Evolutionary conservation across 192 early-diverging fungal genomes (phyloP).

Genomic region (Umbelopsis sp.): DNA sequence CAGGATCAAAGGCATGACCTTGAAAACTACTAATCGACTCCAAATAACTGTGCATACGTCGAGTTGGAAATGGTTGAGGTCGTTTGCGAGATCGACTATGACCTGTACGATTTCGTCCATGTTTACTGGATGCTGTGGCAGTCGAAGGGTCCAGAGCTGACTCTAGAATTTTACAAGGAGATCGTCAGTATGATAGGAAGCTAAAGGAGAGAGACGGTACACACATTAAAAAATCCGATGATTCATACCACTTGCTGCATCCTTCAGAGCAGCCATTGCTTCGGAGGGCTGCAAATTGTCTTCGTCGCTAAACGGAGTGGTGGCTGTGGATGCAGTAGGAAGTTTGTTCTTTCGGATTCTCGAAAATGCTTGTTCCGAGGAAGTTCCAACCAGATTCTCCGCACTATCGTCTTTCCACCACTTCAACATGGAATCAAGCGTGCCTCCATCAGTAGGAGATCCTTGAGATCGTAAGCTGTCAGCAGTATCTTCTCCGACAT

Average conservation of each 20-base stretch:
- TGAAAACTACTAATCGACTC: conserved; percentile 5
- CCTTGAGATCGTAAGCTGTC: background rate
- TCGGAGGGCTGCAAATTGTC: conserved; percentile 30
- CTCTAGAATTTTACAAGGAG: background rate
- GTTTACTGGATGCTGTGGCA: background rate
- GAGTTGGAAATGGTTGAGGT: background rate
- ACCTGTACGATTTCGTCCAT: background rate
- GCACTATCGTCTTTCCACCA: background rate
- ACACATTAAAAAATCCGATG: background rate
- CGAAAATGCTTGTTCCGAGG: background rate
- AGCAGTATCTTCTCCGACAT: background rate
- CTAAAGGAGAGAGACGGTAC: background rate
- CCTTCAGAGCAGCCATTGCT: conserved; percentile 36
- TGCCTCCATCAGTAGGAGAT: background rate
- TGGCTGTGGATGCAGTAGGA: background rate
- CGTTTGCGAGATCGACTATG: background rate
- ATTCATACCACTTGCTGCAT: conserved; percentile 33
- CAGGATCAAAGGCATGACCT: conserved; percentile 7
- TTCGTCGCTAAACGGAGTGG: background rate
- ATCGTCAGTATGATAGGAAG: too few species aligned
- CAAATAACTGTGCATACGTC: background rate
- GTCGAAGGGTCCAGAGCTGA: background rate
- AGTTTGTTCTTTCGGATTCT: background rate
- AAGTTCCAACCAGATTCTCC: background rate
- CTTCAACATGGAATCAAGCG: background rate